Base-by-base conservation (phyloP, 2,329 filamentous ascomycete species). In the Sporothrix brunneoviolacea region DNA sequence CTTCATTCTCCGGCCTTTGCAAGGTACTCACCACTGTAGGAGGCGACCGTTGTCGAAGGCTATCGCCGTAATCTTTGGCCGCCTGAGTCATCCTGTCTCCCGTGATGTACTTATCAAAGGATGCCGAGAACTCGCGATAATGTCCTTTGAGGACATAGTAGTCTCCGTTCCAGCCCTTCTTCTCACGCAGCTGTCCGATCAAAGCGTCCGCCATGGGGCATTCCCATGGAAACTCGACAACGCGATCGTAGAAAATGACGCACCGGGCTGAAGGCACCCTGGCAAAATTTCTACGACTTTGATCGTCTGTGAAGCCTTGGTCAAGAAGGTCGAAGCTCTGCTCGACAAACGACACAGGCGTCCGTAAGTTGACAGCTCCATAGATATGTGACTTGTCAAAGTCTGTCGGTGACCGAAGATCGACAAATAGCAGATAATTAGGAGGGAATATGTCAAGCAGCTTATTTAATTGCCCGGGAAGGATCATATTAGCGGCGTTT, bases 121-220 rank as follows among this genome's bases (percentile, higher is more conserved):
- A 75, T 22, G 67, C 65, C 15, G 74, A 75, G 54, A 80, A 80
- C 54, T 80, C 76, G 41, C 70, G 68, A 58, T 75, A 80, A 48
- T 77, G 74, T 0, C 77, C 76, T 57, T 79, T 79, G 30, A 80
- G 66, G 8, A 80, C 65, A 57, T 79, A 79, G 52, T 68, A 73
- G 36, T 71, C 69, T 2, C 77, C 77, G 1, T 56, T 54, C 77
- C 77, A 80, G 19, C 70, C 72, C 55, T 69, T 67, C 15, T 60
- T 60, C 10, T 50, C 28, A 44, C 64, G 69, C 47, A 80, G 66
- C 53, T 75, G 76, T 35, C 68, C 61, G 18, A 69, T 60, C 3
- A 80, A 58, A 0, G 68, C 61, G 13, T 70, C 68, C 3, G 76
- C 75, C 2, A 70, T 61, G 0, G 75, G 75, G 35, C 75, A 77